These are phyloP conservation scores for Coniella vitis DNA, from an alignment of 2,329 filamentous ascomycete genomes.

Conservation along the genomic window DNA sequence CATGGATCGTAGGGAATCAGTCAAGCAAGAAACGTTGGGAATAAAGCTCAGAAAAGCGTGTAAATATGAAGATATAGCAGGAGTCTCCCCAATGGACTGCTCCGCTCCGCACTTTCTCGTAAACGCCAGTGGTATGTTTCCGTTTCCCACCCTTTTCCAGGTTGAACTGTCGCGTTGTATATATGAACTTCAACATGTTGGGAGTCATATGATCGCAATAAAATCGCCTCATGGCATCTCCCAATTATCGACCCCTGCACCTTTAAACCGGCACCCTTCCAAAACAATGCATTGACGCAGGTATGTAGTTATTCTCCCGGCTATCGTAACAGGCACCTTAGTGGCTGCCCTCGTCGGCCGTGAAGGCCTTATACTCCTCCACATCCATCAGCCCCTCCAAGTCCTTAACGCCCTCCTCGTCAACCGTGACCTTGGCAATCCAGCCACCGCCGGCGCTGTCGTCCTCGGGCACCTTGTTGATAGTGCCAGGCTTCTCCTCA, in stretches of 20 bases:
- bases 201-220: background rate
- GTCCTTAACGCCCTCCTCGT: conserved; percentile 58
- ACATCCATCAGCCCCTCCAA: conserved; percentile 70
- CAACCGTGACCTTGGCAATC: conserved; percentile 82
- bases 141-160: conserved; percentile 17
- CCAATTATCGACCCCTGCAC: background rate
- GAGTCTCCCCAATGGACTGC: background rate
- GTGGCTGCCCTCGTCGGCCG: conserved; percentile 36
- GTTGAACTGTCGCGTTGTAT: conserved; percentile 23
- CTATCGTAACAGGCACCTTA: conserved; percentile 14
- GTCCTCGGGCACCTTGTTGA: conserved; percentile 87
- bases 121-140: conserved; percentile 8
- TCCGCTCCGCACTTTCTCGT: conserved; percentile 2
- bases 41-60: conserved; percentile 2
- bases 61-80: conserved; percentile 9
- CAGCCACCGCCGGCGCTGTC: conserved; percentile 71
- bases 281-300: no score
- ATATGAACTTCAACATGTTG: conserved; percentile 1
- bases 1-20: no score
- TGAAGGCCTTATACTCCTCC: conserved; percentile 72
- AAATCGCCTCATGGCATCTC: background rate
- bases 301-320: background rate
- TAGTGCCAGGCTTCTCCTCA: conserved; percentile 76
- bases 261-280: no score
- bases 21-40: background rate